These are phyloP conservation scores for Pleurotus platypus DNA, from an alignment of 768 basidiomycete species.

Conservation along the genomic window DNA sequence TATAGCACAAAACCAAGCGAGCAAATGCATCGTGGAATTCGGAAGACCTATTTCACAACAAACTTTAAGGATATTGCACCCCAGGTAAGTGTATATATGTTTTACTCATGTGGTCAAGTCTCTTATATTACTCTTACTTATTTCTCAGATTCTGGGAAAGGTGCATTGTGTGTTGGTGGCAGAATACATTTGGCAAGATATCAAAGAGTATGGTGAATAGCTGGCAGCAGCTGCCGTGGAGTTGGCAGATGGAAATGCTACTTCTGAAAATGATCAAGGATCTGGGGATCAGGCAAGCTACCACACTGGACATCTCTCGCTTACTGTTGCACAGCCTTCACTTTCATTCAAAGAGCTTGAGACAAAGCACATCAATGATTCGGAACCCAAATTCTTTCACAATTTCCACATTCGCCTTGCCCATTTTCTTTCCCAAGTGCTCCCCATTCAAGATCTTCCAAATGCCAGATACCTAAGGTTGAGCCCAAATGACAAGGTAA, in stretches of 20 bases:
- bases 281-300: too few relatives aligned
- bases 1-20: slow-evolving; percentile 31
- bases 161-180: neutral
- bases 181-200: neutral
- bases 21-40: slow-evolving; percentile 22
- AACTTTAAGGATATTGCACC: slow-evolving; percentile 29
- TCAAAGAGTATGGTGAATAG: neutral
- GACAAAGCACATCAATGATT: neutral
- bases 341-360: neutral
- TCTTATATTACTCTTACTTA: too few relatives aligned
- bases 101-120: too few relatives aligned
- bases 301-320: neutral
- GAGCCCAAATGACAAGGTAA: neutral
- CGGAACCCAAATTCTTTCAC: neutral
- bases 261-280: too few relatives aligned
- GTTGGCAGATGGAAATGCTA: neutral
- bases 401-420: neutral
- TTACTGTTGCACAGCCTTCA: neutral
- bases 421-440: neutral
- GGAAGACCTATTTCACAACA: slow-evolving; percentile 22
- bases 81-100: slow-evolving; percentile 29
- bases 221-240: neutral
- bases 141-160: too few relatives aligned
- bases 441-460: neutral
- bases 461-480: neutral